Base-by-base conservation (phyloP, 1,284 basidiomycete species). In the Apiotrichum gamsii region DNA sequence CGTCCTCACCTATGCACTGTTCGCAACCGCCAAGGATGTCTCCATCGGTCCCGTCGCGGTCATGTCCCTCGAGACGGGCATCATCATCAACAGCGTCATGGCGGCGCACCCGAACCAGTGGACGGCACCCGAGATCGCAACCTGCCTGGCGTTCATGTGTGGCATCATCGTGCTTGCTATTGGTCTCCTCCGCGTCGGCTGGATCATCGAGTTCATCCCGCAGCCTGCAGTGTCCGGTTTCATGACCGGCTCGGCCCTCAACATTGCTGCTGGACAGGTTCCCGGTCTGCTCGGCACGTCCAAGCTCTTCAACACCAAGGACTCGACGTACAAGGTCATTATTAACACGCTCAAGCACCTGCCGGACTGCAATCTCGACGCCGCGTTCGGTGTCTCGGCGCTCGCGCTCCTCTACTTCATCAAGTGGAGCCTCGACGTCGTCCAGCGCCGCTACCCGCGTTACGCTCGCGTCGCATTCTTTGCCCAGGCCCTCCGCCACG, bases 1-100 rank as follows among this genome's bases (percentile, higher is more conserved):
- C 86, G 57, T 64, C 35, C 38, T 67, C 43, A 56, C 59, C 45
- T 64, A 64, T 51, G 62, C 62, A 38, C 58, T 56, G 53, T 62
- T 54, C 29, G 91, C 90, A 24, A 95, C 90, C 0, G 90, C 89
- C 34, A 95, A 95, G 71, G 91, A 96, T 75, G 87, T 93, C 29
- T 89, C 89, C 11, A 95, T 96, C 57, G 91, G 91, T 42, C 91
- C 91, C 3, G 91, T 94, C 54, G 93, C 94, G 15, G 94, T 98
- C 71, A 95, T 97, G 90, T 94, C 89, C 8, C 80, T 95, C 45
- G 87, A 89, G 29, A 83, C 65, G 6, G 80, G 87, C 14, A 82
- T 87, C 63, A 83, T 94, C 54, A 85, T 95, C 65, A 74, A 76
- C 21, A 70, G 79, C 34, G 82, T 94, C 41, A 65, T 85, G 39